These are phyloP conservation scores for Anthracocystis setariae DNA, from an alignment of 1,284 basidiomycete genomes.

Conservation along the genomic window DNA sequence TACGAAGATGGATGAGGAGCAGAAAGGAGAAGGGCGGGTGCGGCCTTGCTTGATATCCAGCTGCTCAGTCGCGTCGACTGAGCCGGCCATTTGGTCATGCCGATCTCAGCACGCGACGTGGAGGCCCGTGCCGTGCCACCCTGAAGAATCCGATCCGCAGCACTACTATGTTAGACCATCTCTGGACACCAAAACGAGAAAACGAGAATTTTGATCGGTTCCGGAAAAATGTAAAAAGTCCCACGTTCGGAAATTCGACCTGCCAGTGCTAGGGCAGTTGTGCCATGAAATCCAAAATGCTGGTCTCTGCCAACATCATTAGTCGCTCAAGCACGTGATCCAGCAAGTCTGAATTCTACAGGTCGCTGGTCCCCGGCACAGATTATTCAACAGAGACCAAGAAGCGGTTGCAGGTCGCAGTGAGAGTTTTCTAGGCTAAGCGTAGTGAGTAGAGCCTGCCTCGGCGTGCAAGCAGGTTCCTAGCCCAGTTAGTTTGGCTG, in stretches of 20 bases:
- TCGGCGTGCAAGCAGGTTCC: background rate
- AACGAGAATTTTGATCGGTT: background rate
- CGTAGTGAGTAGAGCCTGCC: too few relatives aligned
- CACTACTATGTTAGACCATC: constrained; percentile 16
- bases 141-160: background rate
- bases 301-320: too few relatives aligned
- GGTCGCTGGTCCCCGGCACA: background rate
- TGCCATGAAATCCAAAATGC: too few relatives aligned
- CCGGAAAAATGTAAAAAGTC: constrained; percentile 5
- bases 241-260: background rate
- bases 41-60: constrained; percentile 12
- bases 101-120: constrained; percentile 14
- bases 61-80: constrained; percentile 10
- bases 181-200: too few relatives aligned
- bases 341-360: background rate
- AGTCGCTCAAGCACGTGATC: background rate
- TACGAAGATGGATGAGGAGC: constrained; percentile 45
- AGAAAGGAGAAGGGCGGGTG: background rate
- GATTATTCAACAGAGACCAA: background rate
- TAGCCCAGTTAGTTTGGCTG: too few relatives aligned
- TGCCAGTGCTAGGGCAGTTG: too few relatives aligned
- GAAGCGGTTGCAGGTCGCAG: constrained; percentile 7
- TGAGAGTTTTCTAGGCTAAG: background rate
- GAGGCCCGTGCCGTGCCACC: constrained; percentile 29
- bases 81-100: constrained; percentile 3